A percentile compares a stretch with the other conserved stretches of the same genome.
Conservation (phyloP, 306 rosid genomes). For the Cucurbita moschata region DNA sequence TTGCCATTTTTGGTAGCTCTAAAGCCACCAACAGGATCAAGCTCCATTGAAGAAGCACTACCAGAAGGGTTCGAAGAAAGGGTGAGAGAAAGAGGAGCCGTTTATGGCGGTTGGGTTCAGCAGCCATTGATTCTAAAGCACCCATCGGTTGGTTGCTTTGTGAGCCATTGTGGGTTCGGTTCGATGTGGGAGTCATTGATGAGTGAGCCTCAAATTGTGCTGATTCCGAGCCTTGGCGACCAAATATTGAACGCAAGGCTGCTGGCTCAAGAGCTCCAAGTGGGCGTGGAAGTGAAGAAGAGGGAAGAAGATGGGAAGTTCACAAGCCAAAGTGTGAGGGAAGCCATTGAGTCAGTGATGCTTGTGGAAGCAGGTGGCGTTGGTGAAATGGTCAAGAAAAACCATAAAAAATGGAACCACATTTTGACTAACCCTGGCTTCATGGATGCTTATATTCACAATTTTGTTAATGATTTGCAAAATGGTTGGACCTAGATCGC, state of each 20-base stretch:
- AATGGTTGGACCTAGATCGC: not conserved
- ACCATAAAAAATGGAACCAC: slow-evolving; percentile 8
- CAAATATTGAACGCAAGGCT: slow-evolving; percentile 42
- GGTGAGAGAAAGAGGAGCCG: slow-evolving; percentile 29
- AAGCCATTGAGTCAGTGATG: slow-evolving; percentile 34
- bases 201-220: slow-evolving; percentile 35
- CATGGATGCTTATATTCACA: slow-evolving; percentile 26
- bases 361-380: slow-evolving; percentile 12
- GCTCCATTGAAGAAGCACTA: slow-evolving; percentile 27
- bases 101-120: slow-evolving; percentile 45
- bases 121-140: slow-evolving; percentile 39
- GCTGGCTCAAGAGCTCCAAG: slow-evolving; percentile 28
- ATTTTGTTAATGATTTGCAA: slow-evolving; percentile 15
- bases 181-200: slow-evolving; percentile 60
- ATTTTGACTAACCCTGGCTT: slow-evolving; percentile 5
- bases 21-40: slow-evolving; percentile 30
- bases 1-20: slow-evolving; percentile 33
- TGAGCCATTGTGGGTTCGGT: slow-evolving; percentile 63
- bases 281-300: slow-evolving; percentile 32
- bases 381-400: too few relatives aligned
- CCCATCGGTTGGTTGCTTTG: slow-evolving; percentile 41
- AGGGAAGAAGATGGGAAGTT: slow-evolving; percentile 28
- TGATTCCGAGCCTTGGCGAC: slow-evolving; percentile 34
- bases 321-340: slow-evolving; percentile 30
- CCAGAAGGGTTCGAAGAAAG: slow-evolving; percentile 49